Evolutionary conservation across 2,329 filamentous ascomycete species (phyloP), one percentile per base, ranked within the genome.

Genomic region (Thelonectria discophora): DNA sequence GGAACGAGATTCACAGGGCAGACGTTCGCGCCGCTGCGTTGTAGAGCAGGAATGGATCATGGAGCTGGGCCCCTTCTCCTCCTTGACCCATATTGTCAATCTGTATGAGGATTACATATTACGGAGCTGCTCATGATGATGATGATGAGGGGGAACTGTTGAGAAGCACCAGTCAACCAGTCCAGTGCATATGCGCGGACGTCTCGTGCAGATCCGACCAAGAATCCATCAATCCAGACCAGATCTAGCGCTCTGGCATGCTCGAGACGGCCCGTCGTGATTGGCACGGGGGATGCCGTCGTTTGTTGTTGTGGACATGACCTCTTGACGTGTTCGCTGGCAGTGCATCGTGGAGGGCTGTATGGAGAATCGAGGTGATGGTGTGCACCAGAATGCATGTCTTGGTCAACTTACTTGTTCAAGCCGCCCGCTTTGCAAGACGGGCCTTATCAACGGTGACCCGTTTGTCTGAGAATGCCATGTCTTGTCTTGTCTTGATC

Each of bases 321-420:
- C 65, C 65, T 63, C 34, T 70, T 66, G 70, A 69, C 63, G 68
- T 71, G 67, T 73, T 72, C 66, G 71, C 69, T 73, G 71, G 69
- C 71, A 72, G 55, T 67, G 66, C 66, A 70, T 73, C 71, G 72
- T 67, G 45, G 21, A n/a, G 27, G 45, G 20, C 21, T 27, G 20
- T 5, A 30, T 30, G 27, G 27, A 30, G 27, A 7, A 30, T 30
- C 27, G 21, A 30, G 6, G 27, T 30, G 8, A 17, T 20, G n/a
- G 40, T 43, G 40, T 43, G 40, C 39, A 17, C 43, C 54, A 63
- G 62, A 60, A n/a, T n/a, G n/a, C n/a, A n/a, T n/a, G n/a, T n/a
- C n/a, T n/a, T n/a, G n/a, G n/a, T n/a, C n/a, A n/a, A n/a, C n/a
- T n/a, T n/a, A n/a, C n/a, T n/a, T n/a, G n/a, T n/a, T n/a, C n/a